These are phyloP conservation scores for Pseudodiploospora longispora DNA, from an alignment of 2,329 filamentous ascomycete species.

Conservation along the genomic window DNA sequence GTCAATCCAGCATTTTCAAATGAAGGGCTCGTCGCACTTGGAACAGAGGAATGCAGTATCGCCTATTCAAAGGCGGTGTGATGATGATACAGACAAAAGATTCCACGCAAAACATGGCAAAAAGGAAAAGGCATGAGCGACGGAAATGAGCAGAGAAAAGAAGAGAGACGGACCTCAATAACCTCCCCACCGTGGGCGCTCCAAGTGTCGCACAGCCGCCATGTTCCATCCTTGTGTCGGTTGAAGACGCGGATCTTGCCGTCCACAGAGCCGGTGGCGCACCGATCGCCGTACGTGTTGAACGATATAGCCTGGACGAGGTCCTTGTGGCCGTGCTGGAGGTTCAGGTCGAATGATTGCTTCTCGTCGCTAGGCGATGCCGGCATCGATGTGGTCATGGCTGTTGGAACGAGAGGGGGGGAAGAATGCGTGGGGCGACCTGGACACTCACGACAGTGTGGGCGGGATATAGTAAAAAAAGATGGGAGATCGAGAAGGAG, in stretches of 20 bases:
- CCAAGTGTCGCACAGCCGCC: constrained; percentile 82
- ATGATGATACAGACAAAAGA: too few species aligned
- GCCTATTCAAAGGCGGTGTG: too few species aligned
- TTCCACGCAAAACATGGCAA: neutral
- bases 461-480: too few species aligned
- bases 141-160: neutral
- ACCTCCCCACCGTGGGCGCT: constrained; percentile 85
- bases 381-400: constrained; percentile 23
- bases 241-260: constrained; percentile 91
- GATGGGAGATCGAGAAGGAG: too few species aligned
- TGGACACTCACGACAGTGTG: too few species aligned
- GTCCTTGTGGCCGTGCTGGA: constrained; percentile 69
- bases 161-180: constrained; percentile 55
- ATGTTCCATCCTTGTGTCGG: constrained; percentile 66
- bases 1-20: too few species aligned
- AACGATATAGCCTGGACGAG: constrained; percentile 79
- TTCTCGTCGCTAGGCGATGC: constrained; percentile 36
- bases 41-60: too few species aligned
- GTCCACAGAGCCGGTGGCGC: constrained; percentile 85
- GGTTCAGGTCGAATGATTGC: constrained; percentile 48
- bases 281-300: constrained; percentile 86
- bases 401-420: neutral
- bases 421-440: too few species aligned
- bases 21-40: too few species aligned
- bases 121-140: neutral